A percentile compares a stretch with the other conserved stretches of the same genome.
phyloP scores from a whole-genome alignment of 78 protist genomes.

The Dictyostelium firmibasis region DNA sequence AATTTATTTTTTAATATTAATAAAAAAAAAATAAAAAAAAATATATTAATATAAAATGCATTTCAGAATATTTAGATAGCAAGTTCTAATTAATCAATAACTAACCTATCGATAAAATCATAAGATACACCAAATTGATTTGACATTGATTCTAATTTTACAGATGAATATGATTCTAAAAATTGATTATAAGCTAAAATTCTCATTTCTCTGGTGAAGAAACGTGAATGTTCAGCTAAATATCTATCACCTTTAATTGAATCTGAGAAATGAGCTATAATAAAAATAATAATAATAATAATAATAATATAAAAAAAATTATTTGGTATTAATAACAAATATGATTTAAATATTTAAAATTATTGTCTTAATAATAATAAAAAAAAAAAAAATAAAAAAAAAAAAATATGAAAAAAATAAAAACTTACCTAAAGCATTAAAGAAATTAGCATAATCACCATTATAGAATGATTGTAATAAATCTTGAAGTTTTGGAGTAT shows the following conservation, averaged over 20 bases:
- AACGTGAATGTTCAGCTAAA: slow-evolving; percentile 86
- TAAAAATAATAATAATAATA: not conserved
- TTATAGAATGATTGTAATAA: slow-evolving; percentile 85
- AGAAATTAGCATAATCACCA: slow-evolving; percentile 91
- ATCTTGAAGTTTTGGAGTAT: slow-evolving; percentile 66
- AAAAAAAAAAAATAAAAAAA: too few species aligned
- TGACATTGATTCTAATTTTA: slow-evolving; percentile 93
- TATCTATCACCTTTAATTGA: slow-evolving; percentile 74
- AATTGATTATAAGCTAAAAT: slow-evolving; percentile 92
- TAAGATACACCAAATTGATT: slow-evolving; percentile 91
- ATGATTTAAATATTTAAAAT: too few species aligned
- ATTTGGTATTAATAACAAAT: too few species aligned
- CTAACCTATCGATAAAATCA: slow-evolving; percentile 85
- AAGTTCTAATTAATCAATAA: not conserved
- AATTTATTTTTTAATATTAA: too few species aligned
- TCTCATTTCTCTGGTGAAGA: slow-evolving; percentile 94
- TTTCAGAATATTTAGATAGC: not conserved
- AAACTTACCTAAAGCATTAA: slow-evolving; percentile 81
- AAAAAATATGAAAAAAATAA: not conserved
- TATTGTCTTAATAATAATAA: too few species aligned
- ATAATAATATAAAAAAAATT: not conserved
- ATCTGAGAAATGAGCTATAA: slow-evolving; percentile 83
- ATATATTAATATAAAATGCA: not conserved
- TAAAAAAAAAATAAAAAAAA: too few species aligned
- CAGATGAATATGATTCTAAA: slow-evolving; percentile 94